These are phyloP conservation scores for Salix koriyanagi DNA, from an alignment of 345 rosid genomes.

Conservation along the genomic window DNA sequence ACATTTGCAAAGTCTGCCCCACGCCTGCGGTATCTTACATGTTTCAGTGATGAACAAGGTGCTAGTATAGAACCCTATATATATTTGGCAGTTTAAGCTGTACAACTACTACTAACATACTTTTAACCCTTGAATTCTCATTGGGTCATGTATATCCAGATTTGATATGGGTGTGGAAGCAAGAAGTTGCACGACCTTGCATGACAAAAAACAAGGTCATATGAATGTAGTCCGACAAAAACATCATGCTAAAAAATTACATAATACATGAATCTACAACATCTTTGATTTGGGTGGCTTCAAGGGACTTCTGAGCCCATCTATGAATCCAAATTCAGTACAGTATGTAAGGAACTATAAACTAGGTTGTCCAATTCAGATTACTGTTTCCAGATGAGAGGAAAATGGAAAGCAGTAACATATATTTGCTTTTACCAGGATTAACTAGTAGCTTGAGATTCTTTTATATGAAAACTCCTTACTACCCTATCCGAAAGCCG, in stretches of 20 bases:
- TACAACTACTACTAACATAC: neutral
- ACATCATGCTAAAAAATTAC: neutral
- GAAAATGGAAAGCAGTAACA: too few species aligned
- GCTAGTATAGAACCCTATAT: conserved; percentile 7
- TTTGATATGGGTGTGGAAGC: neutral
- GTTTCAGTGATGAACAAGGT: neutral
- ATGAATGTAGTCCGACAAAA: neutral
- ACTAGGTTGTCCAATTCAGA: neutral
- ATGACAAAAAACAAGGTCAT: neutral
- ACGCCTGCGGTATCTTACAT: conserved; percentile 6
- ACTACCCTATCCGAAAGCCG: neutral
- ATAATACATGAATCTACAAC: neutral
- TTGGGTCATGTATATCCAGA: conserved; percentile 1
- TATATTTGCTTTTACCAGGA: too few species aligned
- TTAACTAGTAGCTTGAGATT: too few species aligned
- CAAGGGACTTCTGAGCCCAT: neutral
- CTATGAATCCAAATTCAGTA: neutral
- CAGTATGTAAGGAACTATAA: neutral
- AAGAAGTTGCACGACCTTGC: neutral
- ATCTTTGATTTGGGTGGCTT: neutral
- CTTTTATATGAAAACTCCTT: neutral
- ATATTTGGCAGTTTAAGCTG: neutral
- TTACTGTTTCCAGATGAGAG: neutral
- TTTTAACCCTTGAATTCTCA: neutral
- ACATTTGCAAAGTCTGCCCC: conserved; percentile 15